Evolutionary conservation across 2,329 filamentous ascomycete species (phyloP).

Genomic region (Hymenoscyphus occultus): DNA sequence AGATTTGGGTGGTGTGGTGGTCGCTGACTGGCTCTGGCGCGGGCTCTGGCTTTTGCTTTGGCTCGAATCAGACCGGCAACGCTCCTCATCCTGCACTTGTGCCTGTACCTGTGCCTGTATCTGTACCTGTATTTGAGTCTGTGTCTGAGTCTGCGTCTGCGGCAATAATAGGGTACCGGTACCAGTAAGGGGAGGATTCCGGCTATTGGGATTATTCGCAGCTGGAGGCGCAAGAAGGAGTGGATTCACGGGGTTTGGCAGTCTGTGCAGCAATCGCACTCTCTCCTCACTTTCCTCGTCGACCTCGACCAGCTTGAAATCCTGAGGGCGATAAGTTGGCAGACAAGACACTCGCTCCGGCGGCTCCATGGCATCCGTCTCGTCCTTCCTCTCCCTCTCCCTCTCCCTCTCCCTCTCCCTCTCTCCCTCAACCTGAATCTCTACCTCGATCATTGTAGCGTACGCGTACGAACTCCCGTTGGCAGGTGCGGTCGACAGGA

Average conservation of each 20-base stretch:
- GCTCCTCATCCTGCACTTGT: not conserved
- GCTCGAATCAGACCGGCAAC: not conserved
- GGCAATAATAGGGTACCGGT: not conserved
- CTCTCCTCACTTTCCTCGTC: not conserved
- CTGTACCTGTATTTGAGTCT: not conserved
- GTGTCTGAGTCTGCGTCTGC: not conserved
- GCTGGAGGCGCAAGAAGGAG: not conserved
- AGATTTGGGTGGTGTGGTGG: not conserved
- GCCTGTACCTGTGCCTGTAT: not conserved
- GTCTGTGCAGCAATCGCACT: constrained; percentile 4
- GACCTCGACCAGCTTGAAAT: not conserved
- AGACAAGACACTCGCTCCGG: not conserved
- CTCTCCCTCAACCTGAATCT: too few relatives aligned
- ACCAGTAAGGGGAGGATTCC: too few relatives aligned
- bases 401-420: too few relatives aligned
- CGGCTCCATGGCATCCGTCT: not conserved
- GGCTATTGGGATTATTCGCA: too few relatives aligned
- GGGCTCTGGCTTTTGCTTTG: not conserved
- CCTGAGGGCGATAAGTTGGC: not conserved
- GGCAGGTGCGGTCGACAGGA: too few relatives aligned
- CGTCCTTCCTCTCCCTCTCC: too few relatives aligned
- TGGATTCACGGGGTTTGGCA: not conserved
- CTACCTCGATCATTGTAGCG: too few relatives aligned
- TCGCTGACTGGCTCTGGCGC: not conserved
- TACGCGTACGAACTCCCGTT: too few relatives aligned